Evolutionary conservation across 345 rosid genomes (phyloP), one percentile per base, ranked within the genome.

Genomic region (Ceriops decandra): DNA sequence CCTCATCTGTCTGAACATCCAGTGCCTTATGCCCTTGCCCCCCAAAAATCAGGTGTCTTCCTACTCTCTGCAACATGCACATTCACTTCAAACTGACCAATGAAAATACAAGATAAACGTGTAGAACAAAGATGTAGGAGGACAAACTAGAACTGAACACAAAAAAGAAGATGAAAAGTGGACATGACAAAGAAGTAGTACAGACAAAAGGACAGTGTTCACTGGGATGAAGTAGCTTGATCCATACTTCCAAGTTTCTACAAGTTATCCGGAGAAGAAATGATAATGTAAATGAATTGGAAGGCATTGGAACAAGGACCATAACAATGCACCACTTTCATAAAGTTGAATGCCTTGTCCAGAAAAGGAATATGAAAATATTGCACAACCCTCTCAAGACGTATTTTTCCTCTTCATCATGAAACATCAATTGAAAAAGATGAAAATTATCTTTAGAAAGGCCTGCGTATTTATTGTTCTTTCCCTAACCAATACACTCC

Each of bases 21-120:
- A 62, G 38, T 30, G 62, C 46, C 26, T 35, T 79, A 63, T 80
- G 73, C 28, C 68, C 75, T 68, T 80, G 82, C 30, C 93, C 92
- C 30, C 93, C 92, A 69, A 86, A 83, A 47, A 91, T 81, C 80
- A 86, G 61, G 52, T 79, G 65, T 58, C 72, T 85, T 6, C 85
- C 95, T 38, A 87, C 67, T 63, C 77, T 85, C 97, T 91, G 85
- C 80, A 77, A 76, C 21, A 70, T 60, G 62, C 57, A 73, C 32
- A 66, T 58, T 76, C 51, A 70, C 68, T 66, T 70, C 68, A 70
- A 72, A 71, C 60, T 21, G 63, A 42, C 68, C 57, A 26, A 57
- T 33, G 36, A 63, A 59, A 31, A 68, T 30, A 63, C 52, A 56
- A 21, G 57, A 26, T 36, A 31, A n/a, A 60, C 4, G 26, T 54